A percentile compares a stretch with the other conserved stretches of the same genome.
phyloP scores from a whole-genome alignment of 2,329 filamentous ascomycete species.

The Elsinoe fawcettii region DNA sequence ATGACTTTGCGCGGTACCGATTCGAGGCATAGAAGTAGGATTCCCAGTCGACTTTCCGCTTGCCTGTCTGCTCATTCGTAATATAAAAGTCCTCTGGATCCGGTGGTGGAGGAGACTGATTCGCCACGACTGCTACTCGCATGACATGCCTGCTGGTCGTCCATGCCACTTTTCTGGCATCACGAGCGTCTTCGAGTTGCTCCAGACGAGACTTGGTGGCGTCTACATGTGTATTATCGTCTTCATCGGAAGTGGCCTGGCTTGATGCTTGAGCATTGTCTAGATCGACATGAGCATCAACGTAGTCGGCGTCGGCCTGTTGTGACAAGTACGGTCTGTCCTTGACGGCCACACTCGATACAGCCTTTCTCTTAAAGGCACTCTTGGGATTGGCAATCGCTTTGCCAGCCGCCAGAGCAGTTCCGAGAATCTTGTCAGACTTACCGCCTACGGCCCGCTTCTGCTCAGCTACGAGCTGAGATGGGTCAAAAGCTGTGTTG shows the following conservation, averaged over 20 bases:
- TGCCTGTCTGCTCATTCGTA: conserved; percentile 20
- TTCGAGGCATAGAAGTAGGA: conserved; percentile 1
- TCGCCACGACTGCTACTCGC: conserved; percentile 31
- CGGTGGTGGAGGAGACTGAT: conserved; percentile 25
- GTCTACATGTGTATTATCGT: conserved; percentile 12
- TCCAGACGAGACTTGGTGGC: conserved; percentile 21
- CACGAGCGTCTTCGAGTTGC: conserved; percentile 29
- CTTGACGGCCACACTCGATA: conserved; percentile 28
- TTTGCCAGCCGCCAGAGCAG: conserved; percentile 21
- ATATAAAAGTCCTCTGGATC: conserved; percentile 26
- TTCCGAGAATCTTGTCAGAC: conserved; percentile 19
- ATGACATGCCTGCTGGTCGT: conserved; percentile 33
- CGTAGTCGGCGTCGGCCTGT: conserved; percentile 28
- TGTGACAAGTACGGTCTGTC: conserved; percentile 30
- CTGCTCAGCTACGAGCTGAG: conserved; percentile 21
- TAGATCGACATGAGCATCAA: conserved; percentile 29
- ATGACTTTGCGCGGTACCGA: conserved; percentile 7
- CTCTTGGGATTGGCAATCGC: conserved; percentile 28
- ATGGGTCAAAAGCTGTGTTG: conserved; percentile 33
- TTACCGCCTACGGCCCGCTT: conserved; percentile 19
- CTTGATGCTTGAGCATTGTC: conserved; percentile 15
- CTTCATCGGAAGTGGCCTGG: conserved; percentile 10
- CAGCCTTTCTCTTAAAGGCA: conserved; percentile 27
- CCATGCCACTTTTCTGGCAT: conserved; percentile 34
- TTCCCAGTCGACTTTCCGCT: conserved; percentile 29